Evolutionary conservation across 495 filamentous ascomycete genomes (phyloP).

Genomic region (Trichocladium antarcticum): DNA sequence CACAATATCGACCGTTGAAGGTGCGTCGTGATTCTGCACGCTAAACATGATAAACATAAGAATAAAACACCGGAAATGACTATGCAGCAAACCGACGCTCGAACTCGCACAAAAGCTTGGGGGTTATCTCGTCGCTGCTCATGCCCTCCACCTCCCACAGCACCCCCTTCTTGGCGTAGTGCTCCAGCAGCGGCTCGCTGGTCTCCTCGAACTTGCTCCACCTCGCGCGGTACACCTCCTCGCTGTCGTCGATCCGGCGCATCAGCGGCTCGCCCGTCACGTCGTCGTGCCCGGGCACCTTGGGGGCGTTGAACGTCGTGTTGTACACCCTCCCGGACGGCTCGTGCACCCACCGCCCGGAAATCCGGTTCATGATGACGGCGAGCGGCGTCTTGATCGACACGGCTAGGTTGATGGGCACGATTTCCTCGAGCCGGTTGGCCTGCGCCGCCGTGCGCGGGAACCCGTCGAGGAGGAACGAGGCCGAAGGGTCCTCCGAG

Average conservation of each 20-base stretch:
- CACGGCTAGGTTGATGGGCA: conserved; percentile 88
- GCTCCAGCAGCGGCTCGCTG: conserved; percentile 71
- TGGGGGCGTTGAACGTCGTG: conserved; percentile 78
- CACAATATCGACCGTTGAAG: conserved; percentile 5
- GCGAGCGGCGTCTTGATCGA: conserved; percentile 53
- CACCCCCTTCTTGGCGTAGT: conserved; percentile 78
- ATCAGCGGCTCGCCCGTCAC: conserved; percentile 80
- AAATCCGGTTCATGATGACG: conserved; percentile 80
- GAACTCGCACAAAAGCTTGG: conserved; percentile 70
- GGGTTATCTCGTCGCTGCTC: conserved; percentile 87
- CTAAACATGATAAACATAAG: not conserved
- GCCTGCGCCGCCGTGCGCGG: conserved; percentile 81
- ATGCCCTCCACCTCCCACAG: conserved; percentile 80
- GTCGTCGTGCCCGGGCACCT: conserved; percentile 73
- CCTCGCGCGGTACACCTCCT: conserved; percentile 71
- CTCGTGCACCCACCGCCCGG: conserved; percentile 86
- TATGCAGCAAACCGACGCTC: conserved; percentile 52
- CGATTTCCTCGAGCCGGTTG: conserved; percentile 56
- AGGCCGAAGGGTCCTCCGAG: conserved; percentile 62
- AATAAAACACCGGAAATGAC: not conserved
- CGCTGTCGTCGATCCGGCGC: conserved; percentile 71
- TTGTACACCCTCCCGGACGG: conserved; percentile 90
- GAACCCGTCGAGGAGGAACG: conserved; percentile 94
- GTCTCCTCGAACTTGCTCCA: conserved; percentile 77
- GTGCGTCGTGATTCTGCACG: not conserved